phyloP scores from a whole-genome alignment of 1,284 basidiomycete species.

The Heterobasidion annosum region DNA sequence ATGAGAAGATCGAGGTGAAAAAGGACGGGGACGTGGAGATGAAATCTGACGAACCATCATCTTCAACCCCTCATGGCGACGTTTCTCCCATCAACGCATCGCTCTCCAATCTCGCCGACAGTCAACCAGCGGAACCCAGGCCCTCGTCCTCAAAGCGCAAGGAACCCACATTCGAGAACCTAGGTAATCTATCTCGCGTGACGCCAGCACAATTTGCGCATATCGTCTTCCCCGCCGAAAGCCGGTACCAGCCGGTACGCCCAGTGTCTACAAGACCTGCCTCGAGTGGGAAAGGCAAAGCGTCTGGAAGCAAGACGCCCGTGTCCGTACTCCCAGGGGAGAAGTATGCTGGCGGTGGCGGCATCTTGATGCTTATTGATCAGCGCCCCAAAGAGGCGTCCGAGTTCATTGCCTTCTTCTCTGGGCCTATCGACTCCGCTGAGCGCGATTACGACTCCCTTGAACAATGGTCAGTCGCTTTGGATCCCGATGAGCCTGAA shows the following conservation, averaged over 20 bases:
- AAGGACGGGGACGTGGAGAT: slow-evolving; percentile 67
- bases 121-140: slow-evolving; percentile 20
- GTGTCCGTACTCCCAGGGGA: slow-evolving; percentile 34
- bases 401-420: slow-evolving; percentile 68
- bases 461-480: slow-evolving; percentile 34
- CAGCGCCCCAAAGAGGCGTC: slow-evolving; percentile 53
- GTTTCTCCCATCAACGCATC: slow-evolving; percentile 47
- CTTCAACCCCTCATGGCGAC: slow-evolving; percentile 37
- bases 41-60: slow-evolving; percentile 48
- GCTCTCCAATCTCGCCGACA: slow-evolving; percentile 37
- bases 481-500: slow-evolving; percentile 67
- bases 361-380: slow-evolving; percentile 76
- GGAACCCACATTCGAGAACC: slow-evolving; percentile 71
- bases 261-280: slow-evolving; percentile 51
- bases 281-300: slow-evolving; percentile 22
- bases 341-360: slow-evolving; percentile 70
- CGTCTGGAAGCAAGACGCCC: slow-evolving; percentile 13
- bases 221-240: slow-evolving; percentile 73
- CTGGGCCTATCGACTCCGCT: slow-evolving; percentile 23
- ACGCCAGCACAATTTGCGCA: slow-evolving; percentile 84
- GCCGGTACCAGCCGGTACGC: slow-evolving; percentile 87
- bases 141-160: slow-evolving; percentile 37
- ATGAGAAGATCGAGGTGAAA: slow-evolving; percentile 47
- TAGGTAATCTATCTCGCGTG: slow-evolving; percentile 89
- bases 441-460: slow-evolving; percentile 13